phyloP scores from a whole-genome alignment of 805 yeast species.

The Teunomyces barrocoloradensis region DNA sequence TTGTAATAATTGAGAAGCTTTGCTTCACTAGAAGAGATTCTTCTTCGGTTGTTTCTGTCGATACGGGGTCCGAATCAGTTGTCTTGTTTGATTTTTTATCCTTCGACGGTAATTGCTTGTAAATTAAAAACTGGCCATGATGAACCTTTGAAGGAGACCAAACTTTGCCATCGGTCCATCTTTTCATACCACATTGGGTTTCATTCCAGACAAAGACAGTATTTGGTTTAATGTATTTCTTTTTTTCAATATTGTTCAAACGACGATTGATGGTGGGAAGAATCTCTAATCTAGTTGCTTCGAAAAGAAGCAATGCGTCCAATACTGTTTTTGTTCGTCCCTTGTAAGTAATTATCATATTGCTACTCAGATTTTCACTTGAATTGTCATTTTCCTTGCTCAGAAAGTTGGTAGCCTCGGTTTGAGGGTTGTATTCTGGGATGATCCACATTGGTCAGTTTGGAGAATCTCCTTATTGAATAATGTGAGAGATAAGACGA shows the following conservation, averaged over 20 bases:
- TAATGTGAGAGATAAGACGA: neutral
- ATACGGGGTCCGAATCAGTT: conserved; percentile 6
- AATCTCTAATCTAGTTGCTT: conserved; percentile 57
- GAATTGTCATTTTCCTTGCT: neutral
- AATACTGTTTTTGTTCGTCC: conserved; percentile 56
- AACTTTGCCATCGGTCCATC: conserved; percentile 77
- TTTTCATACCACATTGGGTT: conserved; percentile 62
- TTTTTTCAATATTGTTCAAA: conserved; percentile 54
- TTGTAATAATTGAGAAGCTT: conserved; percentile 56
- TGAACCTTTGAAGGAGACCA: conserved; percentile 72
- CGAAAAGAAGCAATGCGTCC: conserved; percentile 65
- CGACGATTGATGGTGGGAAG: conserved; percentile 61
- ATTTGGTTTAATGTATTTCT: conserved; percentile 50
- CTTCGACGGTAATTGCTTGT: conserved; percentile 48
- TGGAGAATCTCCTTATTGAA: neutral
- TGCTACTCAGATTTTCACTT: neutral
- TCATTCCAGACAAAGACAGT: conserved; percentile 73
- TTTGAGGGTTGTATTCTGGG: conserved; percentile 7
- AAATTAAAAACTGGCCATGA: conserved; percentile 31
- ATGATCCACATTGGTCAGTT: conserved; percentile 5
- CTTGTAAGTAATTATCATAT: conserved; percentile 41
- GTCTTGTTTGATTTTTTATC: neutral
- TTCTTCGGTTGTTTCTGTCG: conserved; percentile 37
- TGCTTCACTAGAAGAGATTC: conserved; percentile 48
- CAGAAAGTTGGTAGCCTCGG: neutral